phyloP scores from a whole-genome alignment of 2,329 filamentous ascomycete species.

The Calonectria pauciramosa region DNA sequence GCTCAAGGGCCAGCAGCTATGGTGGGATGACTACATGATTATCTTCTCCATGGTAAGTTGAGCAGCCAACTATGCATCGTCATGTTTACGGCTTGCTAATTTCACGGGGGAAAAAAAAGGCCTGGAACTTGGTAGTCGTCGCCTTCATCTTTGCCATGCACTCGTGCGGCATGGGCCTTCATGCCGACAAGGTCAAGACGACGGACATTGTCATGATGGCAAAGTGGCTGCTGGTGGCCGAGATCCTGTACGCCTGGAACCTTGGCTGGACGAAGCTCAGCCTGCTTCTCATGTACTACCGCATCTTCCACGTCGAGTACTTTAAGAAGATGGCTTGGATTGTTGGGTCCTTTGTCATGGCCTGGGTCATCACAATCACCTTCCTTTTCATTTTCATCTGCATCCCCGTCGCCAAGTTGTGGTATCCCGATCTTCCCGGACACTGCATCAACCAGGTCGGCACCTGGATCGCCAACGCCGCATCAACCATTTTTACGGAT shows the following conservation, averaged over 20 bases:
- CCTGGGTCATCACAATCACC: slow-evolving; percentile 62
- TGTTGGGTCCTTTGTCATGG: slow-evolving; percentile 58
- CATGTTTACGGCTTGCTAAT: background rate
- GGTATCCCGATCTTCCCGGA: slow-evolving; percentile 60
- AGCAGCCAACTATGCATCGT: background rate
- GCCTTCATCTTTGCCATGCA: slow-evolving; percentile 65
- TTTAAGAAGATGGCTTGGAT: slow-evolving; percentile 58
- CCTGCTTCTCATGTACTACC: slow-evolving; percentile 66
- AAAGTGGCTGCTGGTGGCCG: slow-evolving; percentile 62
- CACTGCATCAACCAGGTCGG: slow-evolving; percentile 63
- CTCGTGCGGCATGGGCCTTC: slow-evolving; percentile 60
- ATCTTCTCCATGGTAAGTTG: slow-evolving; percentile 61
- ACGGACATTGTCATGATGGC: slow-evolving; percentile 58
- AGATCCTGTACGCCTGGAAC: slow-evolving; percentile 63
- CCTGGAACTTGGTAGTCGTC: slow-evolving; percentile 58
- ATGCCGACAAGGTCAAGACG: slow-evolving; percentile 55
- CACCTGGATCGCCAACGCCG: slow-evolving; percentile 64
- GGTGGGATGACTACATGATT: slow-evolving; percentile 67
- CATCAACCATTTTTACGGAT: slow-evolving; percentile 62
- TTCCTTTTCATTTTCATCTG: slow-evolving; percentile 68
- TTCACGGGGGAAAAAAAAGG: too few species aligned
- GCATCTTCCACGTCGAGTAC: slow-evolving; percentile 62
- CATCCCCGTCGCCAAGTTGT: slow-evolving; percentile 62
- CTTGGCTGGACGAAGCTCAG: slow-evolving; percentile 65
- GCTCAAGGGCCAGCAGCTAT: slow-evolving; percentile 58